Percentiles rank a stretch among this genome's conserved stretches.
These are phyloP conservation scores for Cantharellus anzutake DNA, from an alignment of 768 basidiomycete genomes.

Conservation along the genomic window DNA sequence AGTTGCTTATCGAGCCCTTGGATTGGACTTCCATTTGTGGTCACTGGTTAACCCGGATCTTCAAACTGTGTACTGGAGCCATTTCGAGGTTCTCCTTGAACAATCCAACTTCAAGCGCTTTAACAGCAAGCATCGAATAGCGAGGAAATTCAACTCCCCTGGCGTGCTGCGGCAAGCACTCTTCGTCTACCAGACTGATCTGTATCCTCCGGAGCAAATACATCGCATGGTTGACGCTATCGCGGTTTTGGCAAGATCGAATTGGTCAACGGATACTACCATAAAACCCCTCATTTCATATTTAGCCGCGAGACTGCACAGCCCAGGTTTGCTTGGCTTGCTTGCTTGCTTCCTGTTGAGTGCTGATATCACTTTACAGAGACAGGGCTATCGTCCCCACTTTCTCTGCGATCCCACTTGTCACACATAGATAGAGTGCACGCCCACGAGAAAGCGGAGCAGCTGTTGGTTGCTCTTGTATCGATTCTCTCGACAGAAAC, in stretches of 20 bases:
- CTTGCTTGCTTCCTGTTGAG: too few relatives aligned
- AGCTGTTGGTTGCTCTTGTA: constrained; percentile 45
- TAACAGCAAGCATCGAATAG: constrained; percentile 54
- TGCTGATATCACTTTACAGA: not conserved
- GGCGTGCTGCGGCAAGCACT: constrained; percentile 54
- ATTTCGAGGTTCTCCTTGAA: constrained; percentile 56
- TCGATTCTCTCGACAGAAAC: constrained; percentile 34
- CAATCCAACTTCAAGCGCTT: constrained; percentile 58
- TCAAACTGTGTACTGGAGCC: constrained; percentile 61
- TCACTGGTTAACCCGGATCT: constrained; percentile 48
- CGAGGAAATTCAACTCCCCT: constrained; percentile 26
- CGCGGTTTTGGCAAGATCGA: constrained; percentile 36
- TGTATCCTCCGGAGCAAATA: constrained; percentile 41
- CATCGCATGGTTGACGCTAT: constrained; percentile 39
- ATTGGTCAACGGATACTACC: constrained; percentile 51
- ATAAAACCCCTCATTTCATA: constrained; percentile 81
- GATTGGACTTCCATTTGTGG: constrained; percentile 87
- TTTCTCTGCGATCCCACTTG: constrained; percentile 20
- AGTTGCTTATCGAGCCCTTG: constrained; percentile 63
- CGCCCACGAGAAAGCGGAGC: constrained; percentile 41
- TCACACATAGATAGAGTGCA: constrained; percentile 34
- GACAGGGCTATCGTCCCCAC: not conserved
- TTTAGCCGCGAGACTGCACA: constrained; percentile 60
- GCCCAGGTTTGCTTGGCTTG: constrained; percentile 27
- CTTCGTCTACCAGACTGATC: constrained; percentile 64